Percentiles rank a stretch among this genome's conserved stretches.
Conservation (phyloP, 192 early-diverging fungal genomes). For the Coemansia sp. region DNA sequence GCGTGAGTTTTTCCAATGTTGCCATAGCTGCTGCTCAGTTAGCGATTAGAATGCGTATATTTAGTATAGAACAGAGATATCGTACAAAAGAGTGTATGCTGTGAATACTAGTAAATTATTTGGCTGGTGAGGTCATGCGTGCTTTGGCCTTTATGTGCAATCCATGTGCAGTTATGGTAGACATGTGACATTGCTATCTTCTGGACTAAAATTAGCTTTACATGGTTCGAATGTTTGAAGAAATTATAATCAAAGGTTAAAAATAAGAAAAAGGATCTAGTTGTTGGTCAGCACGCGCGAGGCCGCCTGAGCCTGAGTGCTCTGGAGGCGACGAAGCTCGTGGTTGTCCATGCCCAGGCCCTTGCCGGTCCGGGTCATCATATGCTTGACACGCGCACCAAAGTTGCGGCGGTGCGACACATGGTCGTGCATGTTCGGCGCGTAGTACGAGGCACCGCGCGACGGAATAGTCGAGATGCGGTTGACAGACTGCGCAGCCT, state of each 20-base stretch:
- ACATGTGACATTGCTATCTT: not conserved
- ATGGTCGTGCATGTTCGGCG: constrained; percentile 58
- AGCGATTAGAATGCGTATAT: not conserved
- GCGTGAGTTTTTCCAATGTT: constrained; percentile 44
- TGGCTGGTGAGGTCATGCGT: not conserved
- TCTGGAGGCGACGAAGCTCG: constrained; percentile 73
- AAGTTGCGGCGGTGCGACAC: constrained; percentile 58
- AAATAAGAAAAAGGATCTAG: constrained; percentile 6
- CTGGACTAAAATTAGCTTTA: not conserved
- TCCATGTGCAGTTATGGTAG: not conserved
- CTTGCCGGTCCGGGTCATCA: constrained; percentile 58
- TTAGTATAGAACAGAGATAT: not conserved
- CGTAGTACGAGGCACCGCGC: constrained; percentile 62
- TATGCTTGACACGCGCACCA: constrained; percentile 51
- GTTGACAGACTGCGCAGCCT: constrained; percentile 56
- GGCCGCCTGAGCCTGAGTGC: constrained; percentile 66
- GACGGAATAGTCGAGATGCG: constrained; percentile 65
- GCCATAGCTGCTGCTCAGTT: constrained; percentile 26
- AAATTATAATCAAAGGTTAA: not conserved
- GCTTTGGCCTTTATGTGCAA: not conserved
- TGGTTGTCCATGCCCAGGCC: constrained; percentile 60
- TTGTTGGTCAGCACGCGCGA: constrained; percentile 49
- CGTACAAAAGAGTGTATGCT: not conserved
- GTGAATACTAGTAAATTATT: not conserved
- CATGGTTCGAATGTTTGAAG: not conserved